Evolutionary conservation across 2,329 filamentous ascomycete genomes (phyloP).

Genomic region (Talaromyces piceae): DNA sequence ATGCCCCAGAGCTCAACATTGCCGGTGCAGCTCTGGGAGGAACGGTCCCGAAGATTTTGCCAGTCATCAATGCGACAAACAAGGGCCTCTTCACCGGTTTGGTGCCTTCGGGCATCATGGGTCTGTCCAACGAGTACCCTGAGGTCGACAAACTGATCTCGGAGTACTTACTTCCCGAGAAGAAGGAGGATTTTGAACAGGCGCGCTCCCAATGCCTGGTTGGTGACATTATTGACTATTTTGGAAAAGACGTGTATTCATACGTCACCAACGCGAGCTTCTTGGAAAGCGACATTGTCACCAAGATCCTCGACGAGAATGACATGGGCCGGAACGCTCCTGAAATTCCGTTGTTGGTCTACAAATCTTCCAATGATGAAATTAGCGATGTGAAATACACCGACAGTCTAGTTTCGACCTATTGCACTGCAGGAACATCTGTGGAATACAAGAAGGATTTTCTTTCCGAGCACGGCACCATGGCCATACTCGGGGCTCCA

Average conservation of each 20-base stretch:
- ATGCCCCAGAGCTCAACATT: slow-evolving; percentile 45
- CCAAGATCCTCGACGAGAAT: slow-evolving; percentile 16
- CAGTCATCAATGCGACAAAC: slow-evolving; percentile 29
- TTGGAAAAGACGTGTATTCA: slow-evolving; percentile 16
- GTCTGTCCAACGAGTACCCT: slow-evolving; percentile 20
- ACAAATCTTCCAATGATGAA: slow-evolving; percentile 45
- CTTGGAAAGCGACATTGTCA: slow-evolving; percentile 12
- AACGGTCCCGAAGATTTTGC: slow-evolving; percentile 35
- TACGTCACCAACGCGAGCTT: slow-evolving; percentile 16
- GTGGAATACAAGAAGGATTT: slow-evolving; percentile 42
- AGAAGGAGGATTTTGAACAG: slow-evolving; percentile 16
- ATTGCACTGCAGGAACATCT: slow-evolving; percentile 33
- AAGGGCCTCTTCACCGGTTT: slow-evolving; percentile 28
- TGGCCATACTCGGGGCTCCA: slow-evolving; percentile 26
- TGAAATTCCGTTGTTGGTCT: slow-evolving; percentile 43
- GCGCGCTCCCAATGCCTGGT: slow-evolving; percentile 16
- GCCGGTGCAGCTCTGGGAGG: slow-evolving; percentile 46
- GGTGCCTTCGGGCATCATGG: slow-evolving; percentile 24
- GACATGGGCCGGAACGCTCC: slow-evolving; percentile 35
- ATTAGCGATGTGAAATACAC: slow-evolving; percentile 38
- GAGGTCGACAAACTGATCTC: slow-evolving; percentile 13
- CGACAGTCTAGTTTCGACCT: slow-evolving; percentile 32
- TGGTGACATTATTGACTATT: slow-evolving; percentile 15
- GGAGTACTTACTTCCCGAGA: slow-evolving; percentile 14
- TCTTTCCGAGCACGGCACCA: slow-evolving; percentile 35